phyloP scores from a whole-genome alignment of 2,329 filamentous ascomycete species.

The Sordariomycetes sp. region DNA sequence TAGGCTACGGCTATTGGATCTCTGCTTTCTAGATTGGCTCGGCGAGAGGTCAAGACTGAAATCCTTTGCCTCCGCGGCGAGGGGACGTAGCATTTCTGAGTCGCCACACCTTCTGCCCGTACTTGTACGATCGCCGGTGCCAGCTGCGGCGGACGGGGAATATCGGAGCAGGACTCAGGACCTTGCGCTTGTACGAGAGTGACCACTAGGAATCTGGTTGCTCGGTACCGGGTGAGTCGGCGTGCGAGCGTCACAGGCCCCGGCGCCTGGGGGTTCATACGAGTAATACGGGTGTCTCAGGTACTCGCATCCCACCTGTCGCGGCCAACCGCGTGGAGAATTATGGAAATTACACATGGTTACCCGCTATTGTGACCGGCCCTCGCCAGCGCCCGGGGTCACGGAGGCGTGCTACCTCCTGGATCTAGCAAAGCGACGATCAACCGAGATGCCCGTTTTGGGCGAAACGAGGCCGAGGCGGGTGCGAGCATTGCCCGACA shows the following conservation, averaged over 20 bases:
- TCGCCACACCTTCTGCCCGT: too few species aligned
- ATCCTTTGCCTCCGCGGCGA: neutral
- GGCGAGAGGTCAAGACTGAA: neutral
- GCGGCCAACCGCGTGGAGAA: neutral
- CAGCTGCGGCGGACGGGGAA: too few species aligned
- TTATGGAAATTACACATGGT: neutral
- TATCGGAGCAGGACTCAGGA: too few species aligned
- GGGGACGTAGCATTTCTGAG: neutral
- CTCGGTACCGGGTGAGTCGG: too few species aligned
- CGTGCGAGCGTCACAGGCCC: too few species aligned
- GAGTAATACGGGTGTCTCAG: neutral
- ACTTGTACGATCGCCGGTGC: too few species aligned
- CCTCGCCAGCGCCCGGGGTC: neutral
- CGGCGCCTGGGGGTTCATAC: neutral
- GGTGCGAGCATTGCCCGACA: neutral
- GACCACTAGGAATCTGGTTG: too few species aligned
- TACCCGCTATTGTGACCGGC: neutral
- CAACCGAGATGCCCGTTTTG: neutral
- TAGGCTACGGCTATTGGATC: neutral
- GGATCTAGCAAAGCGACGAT: neutral
- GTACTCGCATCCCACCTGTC: neutral
- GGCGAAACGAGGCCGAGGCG: neutral
- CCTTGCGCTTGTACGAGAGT: too few species aligned
- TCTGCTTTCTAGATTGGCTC: neutral
- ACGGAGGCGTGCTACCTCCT: neutral